Percentiles rank a stretch among this genome's conserved stretches.
Evolutionary conservation across 2,329 filamentous ascomycete species (phyloP).

Genomic region (Fusarium domesticum): DNA sequence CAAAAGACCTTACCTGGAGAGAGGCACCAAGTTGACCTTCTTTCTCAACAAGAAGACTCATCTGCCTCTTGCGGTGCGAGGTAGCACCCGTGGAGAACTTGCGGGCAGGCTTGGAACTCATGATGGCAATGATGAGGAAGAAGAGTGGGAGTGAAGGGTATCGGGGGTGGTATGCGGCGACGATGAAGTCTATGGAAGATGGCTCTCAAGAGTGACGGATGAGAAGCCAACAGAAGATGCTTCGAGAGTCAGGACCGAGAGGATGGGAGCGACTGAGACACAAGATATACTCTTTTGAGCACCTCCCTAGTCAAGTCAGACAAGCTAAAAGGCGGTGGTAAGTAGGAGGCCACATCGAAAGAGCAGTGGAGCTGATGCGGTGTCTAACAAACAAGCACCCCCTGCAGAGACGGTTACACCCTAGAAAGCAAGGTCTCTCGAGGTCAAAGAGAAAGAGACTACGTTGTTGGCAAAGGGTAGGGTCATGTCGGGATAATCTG

Average conservation of each 20-base stretch:
- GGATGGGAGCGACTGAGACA: slow-evolving; percentile 10
- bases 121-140: slow-evolving; percentile 19
- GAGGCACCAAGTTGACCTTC: slow-evolving; percentile 44
- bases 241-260: slow-evolving; percentile 7
- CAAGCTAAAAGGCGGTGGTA: slow-evolving; percentile 28
- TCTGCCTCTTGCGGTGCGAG: slow-evolving; percentile 44
- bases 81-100: slow-evolving; percentile 46
- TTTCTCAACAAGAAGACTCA: slow-evolving; percentile 44
- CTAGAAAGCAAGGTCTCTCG: slow-evolving; percentile 4
- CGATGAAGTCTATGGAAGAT: slow-evolving; percentile 1
- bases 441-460: not conserved
- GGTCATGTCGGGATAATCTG: slow-evolving; percentile 7
- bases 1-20: slow-evolving; percentile 40
- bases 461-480: slow-evolving; percentile 10
- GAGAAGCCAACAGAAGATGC: slow-evolving; percentile 9
- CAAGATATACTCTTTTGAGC: slow-evolving; percentile 24
- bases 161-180: slow-evolving; percentile 11
- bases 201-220: slow-evolving; percentile 6
- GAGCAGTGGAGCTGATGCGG: slow-evolving; percentile 24
- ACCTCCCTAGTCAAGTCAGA: slow-evolving; percentile 24
- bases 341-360: slow-evolving; percentile 25
- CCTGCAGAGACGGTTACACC: slow-evolving; percentile 21
- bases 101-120: slow-evolving; percentile 31
- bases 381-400: slow-evolving; percentile 13
- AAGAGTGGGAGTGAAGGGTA: slow-evolving; percentile 12